phyloP scores from a whole-genome alignment of 768 basidiomycete genomes.

The Solioccasus polychromus region DNA sequence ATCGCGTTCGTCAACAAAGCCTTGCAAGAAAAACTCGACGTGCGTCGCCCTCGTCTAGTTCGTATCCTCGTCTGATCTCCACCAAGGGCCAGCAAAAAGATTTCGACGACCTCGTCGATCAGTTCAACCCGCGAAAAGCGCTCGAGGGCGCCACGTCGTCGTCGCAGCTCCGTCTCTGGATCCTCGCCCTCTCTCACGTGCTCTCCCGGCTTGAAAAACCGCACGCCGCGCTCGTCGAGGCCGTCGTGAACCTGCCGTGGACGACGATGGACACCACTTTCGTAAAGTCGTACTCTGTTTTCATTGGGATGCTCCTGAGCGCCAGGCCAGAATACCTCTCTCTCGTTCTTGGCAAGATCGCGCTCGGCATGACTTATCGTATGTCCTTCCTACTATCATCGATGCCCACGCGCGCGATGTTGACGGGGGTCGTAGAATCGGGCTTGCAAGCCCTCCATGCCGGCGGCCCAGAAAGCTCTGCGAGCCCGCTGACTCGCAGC shows the following conservation, averaged over 20 bases:
- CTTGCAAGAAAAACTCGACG: conserved; percentile 67
- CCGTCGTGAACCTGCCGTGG: conserved; percentile 89
- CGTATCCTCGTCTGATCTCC: conserved; percentile 11
- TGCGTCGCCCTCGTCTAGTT: conserved; percentile 36
- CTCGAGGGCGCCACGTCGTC: conserved; percentile 31
- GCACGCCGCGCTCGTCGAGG: conserved; percentile 79
- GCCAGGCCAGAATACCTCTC: conserved; percentile 90
- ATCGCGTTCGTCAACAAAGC: conserved; percentile 81
- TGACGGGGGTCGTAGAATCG: conserved; percentile 49
- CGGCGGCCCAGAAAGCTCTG: conserved; percentile 59
- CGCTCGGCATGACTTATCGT: conserved; percentile 90
- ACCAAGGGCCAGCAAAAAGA: conserved; percentile 66
- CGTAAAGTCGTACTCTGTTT: conserved; percentile 85
- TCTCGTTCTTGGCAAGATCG: conserved; percentile 75
- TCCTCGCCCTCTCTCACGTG: conserved; percentile 86
- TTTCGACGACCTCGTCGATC: conserved; percentile 87
- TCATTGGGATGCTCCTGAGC: conserved; percentile 88
- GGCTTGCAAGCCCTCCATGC: conserved; percentile 61
- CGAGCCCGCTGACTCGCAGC: conserved; percentile 72
- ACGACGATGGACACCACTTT: conserved; percentile 82
- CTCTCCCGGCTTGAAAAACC: conserved; percentile 84
- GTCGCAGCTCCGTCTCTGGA: conserved; percentile 71
- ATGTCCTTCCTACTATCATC: conserved; percentile 32
- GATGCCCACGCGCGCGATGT: not conserved
- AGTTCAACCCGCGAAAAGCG: conserved; percentile 64